A percentile compares a stretch with the other conserved stretches of the same genome.
Evolutionary conservation across 2,329 filamentous ascomycete genomes (phyloP).

Genomic region (Fusarium falciforme): DNA sequence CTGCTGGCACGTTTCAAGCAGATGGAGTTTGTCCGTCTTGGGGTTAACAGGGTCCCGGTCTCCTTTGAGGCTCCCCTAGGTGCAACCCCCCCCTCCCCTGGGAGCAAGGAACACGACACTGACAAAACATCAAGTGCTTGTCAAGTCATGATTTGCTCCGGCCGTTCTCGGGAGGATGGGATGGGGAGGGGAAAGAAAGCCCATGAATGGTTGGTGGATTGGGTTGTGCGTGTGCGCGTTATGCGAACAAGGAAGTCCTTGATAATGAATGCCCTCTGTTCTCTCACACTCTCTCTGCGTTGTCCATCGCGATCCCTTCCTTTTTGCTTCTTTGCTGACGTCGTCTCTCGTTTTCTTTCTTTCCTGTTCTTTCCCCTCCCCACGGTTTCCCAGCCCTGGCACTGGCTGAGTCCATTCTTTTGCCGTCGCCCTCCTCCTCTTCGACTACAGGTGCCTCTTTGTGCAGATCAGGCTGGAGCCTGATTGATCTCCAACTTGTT

Average conservation of each 20-base stretch:
- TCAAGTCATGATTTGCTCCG: slow-evolving; percentile 15
- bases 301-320: slow-evolving; percentile 11
- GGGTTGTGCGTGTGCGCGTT: slow-evolving; percentile 8
- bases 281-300: slow-evolving; percentile 9
- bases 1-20: slow-evolving; percentile 31
- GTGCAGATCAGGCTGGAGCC: slow-evolving; percentile 8
- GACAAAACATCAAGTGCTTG: slow-evolving; percentile 2
- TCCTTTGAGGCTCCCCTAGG: slow-evolving; percentile 27
- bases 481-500: not conserved
- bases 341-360: slow-evolving; percentile 16
- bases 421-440: slow-evolving; percentile 4
- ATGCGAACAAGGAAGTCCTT: slow-evolving; percentile 35
- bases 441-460: slow-evolving; percentile 2
- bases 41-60: slow-evolving; percentile 7
- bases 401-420: slow-evolving; percentile 38
- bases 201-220: not conserved
- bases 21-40: slow-evolving; percentile 30
- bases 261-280: slow-evolving; percentile 30
- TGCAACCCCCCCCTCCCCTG: not conserved
- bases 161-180: not conserved
- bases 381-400: slow-evolving; percentile 29
- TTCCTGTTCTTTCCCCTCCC: not conserved
- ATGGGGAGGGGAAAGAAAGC: not conserved
- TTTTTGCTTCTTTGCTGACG: slow-evolving; percentile 25
- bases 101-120: not conserved